Evolutionary conservation across 2,329 filamentous ascomycete genomes (phyloP).

Genomic region (Verticillium isaacii): DNA sequence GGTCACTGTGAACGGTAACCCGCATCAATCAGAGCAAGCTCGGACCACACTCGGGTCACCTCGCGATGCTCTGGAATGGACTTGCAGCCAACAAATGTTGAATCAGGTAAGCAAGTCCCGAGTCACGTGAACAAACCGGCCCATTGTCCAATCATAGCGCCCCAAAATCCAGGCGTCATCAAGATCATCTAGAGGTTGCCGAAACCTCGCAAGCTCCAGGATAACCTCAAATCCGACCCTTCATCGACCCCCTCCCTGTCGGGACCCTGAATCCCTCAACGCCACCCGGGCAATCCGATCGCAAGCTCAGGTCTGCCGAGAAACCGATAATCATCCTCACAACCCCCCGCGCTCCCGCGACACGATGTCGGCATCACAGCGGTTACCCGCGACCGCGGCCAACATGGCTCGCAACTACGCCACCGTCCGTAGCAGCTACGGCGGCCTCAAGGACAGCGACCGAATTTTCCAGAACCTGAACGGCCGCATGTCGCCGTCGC

Average conservation of each 20-base stretch:
- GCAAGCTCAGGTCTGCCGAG: not conserved
- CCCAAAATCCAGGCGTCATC: not conserved
- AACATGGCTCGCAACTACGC: conserved; percentile 49
- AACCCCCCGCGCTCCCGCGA: not conserved
- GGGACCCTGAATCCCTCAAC: not conserved
- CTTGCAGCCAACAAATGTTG: not conserved
- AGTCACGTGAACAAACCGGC: not conserved
- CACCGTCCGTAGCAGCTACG: conserved; percentile 71
- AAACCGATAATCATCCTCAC: not conserved
- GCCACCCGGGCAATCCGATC: not conserved
- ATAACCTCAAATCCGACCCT: not conserved
- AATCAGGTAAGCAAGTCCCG: not conserved
- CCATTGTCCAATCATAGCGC: not conserved
- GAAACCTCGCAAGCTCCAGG: not conserved
- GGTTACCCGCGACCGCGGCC: conserved; percentile 12
- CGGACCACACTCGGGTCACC: not conserved
- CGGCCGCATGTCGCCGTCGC: conserved; percentile 82
- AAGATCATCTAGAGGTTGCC: not conserved
- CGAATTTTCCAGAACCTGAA: conserved; percentile 99
- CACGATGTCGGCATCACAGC: conserved; percentile 1
- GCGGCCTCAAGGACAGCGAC: conserved; percentile 91
- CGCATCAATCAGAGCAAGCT: not conserved
- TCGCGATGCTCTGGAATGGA: not conserved
- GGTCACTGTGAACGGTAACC: not conserved
- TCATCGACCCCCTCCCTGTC: not conserved